Percentiles rank a stretch among this genome's conserved stretches.
Conservation (phyloP, 306 rosid species). For the Oxytropis ochrocephala region DNA sequence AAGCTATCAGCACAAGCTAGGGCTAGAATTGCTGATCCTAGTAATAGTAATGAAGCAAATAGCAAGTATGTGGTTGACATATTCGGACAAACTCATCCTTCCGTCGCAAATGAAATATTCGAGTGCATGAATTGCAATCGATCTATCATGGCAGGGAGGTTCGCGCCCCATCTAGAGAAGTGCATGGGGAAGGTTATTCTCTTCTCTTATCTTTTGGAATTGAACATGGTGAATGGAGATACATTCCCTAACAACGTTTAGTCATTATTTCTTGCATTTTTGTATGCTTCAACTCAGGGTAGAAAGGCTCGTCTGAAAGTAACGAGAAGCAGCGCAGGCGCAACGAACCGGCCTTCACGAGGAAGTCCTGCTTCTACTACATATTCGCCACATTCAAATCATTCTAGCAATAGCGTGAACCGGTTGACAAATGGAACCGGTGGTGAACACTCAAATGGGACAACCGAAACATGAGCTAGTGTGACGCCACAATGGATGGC, state of each 20-base stretch:
- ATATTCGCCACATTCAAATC: conserved; percentile 51
- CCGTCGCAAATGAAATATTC: conserved; percentile 77
- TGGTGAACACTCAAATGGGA: conserved; percentile 74
- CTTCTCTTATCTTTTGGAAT: not conserved
- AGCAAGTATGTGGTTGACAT: conserved; percentile 86
- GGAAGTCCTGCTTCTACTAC: conserved; percentile 54
- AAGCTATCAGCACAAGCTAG: conserved; percentile 88
- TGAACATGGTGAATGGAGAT: not conserved
- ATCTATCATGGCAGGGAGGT: conserved; percentile 79
- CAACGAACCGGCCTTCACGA: conserved; percentile 64
- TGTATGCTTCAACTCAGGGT: conserved; percentile 44
- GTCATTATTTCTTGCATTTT: not conserved
- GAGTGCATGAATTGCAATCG: conserved; percentile 94
- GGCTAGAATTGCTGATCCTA: conserved; percentile 78
- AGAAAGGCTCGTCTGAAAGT: conserved; percentile 90
- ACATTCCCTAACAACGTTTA: not conserved
- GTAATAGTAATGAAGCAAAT: conserved; percentile 68
- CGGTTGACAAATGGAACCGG: conserved; percentile 78
- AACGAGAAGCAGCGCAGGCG: conserved; percentile 86
- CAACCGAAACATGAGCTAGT: conserved; percentile 44
- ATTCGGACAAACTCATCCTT: conserved; percentile 89
- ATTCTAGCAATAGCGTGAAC: conserved; percentile 38
- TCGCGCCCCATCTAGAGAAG: conserved; percentile 98
- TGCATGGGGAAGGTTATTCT: conserved; percentile 96
- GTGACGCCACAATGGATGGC: conserved; percentile 4